A percentile compares a stretch with the other conserved stretches of the same genome.
Conservation (phyloP, 495 filamentous ascomycete genomes). For the Durotheca rogersii region DNA sequence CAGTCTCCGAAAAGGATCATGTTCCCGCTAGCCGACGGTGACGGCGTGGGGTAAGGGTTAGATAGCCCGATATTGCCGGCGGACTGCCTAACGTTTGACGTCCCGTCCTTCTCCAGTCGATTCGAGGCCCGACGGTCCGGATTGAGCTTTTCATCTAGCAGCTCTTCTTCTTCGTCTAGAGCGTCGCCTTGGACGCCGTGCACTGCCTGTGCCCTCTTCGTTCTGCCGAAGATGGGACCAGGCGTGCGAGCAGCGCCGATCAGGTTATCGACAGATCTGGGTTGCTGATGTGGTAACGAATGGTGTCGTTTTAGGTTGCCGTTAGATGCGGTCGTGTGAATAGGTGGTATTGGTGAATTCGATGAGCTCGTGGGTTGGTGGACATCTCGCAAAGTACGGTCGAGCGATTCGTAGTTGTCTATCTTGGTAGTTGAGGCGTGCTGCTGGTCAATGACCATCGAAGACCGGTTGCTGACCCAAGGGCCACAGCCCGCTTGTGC, state of each 20-base stretch:
- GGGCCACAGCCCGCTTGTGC: slow-evolving; percentile 88
- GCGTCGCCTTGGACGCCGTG: slow-evolving; percentile 85
- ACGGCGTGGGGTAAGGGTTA: slow-evolving; percentile 90
- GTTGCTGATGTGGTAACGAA: slow-evolving; percentile 71
- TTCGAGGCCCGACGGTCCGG: slow-evolving; percentile 53
- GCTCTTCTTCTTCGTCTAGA: slow-evolving; percentile 94
- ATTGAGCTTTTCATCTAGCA: slow-evolving; percentile 76
- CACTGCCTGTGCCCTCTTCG: slow-evolving; percentile 74
- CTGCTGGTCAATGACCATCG: slow-evolving; percentile 73
- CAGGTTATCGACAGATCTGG: slow-evolving; percentile 64
- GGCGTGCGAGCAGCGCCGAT: slow-evolving; percentile 51
- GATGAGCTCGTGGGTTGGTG: slow-evolving; percentile 62
- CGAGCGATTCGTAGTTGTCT: slow-evolving; percentile 68
- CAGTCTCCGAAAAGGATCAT: slow-evolving; percentile 66
- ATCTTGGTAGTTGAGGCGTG: slow-evolving; percentile 55
- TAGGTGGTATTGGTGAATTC: slow-evolving; percentile 56
- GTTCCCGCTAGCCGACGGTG: slow-evolving; percentile 80
- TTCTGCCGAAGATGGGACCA: slow-evolving; percentile 77
- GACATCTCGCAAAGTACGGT: slow-evolving; percentile 74
- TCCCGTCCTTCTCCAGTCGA: slow-evolving; percentile 50
- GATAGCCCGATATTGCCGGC: slow-evolving; percentile 60
- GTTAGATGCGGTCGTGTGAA: slow-evolving; percentile 53
- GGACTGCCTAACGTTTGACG: slow-evolving; percentile 54
- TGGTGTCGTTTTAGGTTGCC: slow-evolving; percentile 65
- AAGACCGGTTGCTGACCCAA: slow-evolving; percentile 80